These are phyloP conservation scores for Entoloma clypeatum DNA, from an alignment of 1,284 basidiomycete genomes.

Conservation along the genomic window DNA sequence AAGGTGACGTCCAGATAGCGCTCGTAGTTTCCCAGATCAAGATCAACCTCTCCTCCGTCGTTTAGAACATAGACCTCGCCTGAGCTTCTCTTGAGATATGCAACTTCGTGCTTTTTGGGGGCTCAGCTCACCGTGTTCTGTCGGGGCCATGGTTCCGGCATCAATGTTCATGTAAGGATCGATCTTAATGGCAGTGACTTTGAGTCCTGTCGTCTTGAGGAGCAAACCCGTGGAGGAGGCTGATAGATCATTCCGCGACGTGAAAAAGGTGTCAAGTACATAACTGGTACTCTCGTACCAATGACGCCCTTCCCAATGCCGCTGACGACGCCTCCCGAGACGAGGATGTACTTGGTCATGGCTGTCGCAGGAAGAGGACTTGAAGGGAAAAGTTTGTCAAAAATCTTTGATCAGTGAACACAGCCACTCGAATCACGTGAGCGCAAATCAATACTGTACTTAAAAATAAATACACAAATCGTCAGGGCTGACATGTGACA, in stretches of 20 bases:
- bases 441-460: too few species aligned
- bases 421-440: too few species aligned
- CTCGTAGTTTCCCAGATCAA: conserved; percentile 98
- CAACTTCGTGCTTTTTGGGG: conserved; percentile 22
- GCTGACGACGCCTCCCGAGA: conserved; percentile 90
- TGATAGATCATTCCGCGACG: conserved; percentile 28
- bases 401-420: too few species aligned
- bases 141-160: conserved; percentile 98
- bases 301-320: conserved; percentile 95
- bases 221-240: conserved; percentile 97
- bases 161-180: conserved; percentile 99
- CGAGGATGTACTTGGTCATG: conserved; percentile 89
- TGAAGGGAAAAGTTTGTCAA: conserved; percentile 13
- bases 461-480: too few species aligned
- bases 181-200: conserved; percentile 99
- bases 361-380: conserved; percentile 11
- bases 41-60: conserved; percentile 97
- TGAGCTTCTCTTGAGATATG: conserved; percentile 32
- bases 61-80: conserved; percentile 98
- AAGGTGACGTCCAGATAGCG: conserved; percentile 95
- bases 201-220: conserved; percentile 92
- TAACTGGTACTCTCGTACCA: conserved; percentile 50
- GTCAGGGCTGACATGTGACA: too few species aligned
- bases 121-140: conserved; percentile 82
- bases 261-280: conserved; percentile 9